Evolutionary conservation across 805 yeast genomes (phyloP), one percentile per base, ranked within the genome.

Genomic region (Saturnispora galanensis): DNA sequence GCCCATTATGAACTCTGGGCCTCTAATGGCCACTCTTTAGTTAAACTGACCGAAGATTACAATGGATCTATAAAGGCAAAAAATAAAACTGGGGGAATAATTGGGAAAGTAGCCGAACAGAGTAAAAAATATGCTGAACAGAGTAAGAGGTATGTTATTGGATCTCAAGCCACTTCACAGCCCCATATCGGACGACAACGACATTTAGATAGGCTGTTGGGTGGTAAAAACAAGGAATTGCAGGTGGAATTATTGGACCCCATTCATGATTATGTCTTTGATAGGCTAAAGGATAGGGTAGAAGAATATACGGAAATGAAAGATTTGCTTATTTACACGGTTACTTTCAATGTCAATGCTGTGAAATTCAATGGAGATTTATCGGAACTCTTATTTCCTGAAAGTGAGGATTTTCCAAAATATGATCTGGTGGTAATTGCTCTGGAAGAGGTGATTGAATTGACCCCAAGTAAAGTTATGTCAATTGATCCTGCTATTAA

Each of bases 401-500:
- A 55, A 36, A 54, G 58, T 10, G 54, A 62, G 5, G 59, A 59
- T n/a, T 56, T 57, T 26, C 49, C 62, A 29, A 76, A 84, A 32
- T 62, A 63, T 45, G 96, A 90, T 55, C 60, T 89, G 2, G 79
- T 85, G 16, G 82, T 81, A 1, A 70, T 93, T 50, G 97, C 96
- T 2, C 67, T 93, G 33, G 95, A 93, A 60, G 98, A 93, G 56
- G 80, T 89, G 31, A 79, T 88, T 10, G 97, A 89, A 56, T 66
- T 93, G 37, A 76, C 80, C 1, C 82, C 93, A 0, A 86, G 90
- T 11, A 84, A 85, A 56, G 86, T 87, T 78, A 72, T 88, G 46
- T 77, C 82, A 35, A 77, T 85, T 1, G 95, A 93, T 56, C 76
- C 78, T 1, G 67, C 68, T 21, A 75, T 78, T 32, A 70, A 77